Percentiles rank a stretch among this genome's conserved stretches.
Evolutionary conservation across 1,284 basidiomycete species (phyloP).

Genomic region (Volvariella volvacea): DNA sequence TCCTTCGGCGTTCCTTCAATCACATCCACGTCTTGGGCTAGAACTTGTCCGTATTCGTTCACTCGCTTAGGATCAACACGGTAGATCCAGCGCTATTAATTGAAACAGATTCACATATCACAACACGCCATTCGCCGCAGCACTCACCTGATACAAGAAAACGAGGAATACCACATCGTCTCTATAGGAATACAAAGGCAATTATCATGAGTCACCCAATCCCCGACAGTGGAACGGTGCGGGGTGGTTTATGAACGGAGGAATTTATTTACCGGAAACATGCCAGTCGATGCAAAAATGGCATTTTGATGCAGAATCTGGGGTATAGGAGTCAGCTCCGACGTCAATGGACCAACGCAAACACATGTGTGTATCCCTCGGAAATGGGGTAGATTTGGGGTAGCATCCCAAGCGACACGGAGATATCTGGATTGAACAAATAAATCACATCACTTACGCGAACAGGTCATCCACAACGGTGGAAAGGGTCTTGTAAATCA

Average conservation of each 20-base stretch:
- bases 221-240: background rate
- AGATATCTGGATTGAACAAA: no score
- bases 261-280: constrained; percentile 55
- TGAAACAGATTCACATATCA: constrained; percentile 11
- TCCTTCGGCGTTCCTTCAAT: constrained; percentile 22
- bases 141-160: constrained; percentile 75
- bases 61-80: constrained; percentile 88
- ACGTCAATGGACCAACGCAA: background rate
- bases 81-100: constrained; percentile 85
- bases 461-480: constrained; percentile 93
- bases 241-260: background rate
- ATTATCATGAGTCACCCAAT: constrained; percentile 14
- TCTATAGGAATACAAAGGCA: constrained; percentile 24
- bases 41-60: constrained; percentile 93
- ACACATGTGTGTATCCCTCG: background rate
- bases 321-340: constrained; percentile 7
- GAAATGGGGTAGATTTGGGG: constrained; percentile 2
- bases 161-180: constrained; percentile 89
- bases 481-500: constrained; percentile 90
- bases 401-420: no score
- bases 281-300: constrained; percentile 82
- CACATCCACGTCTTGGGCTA: constrained; percentile 43
- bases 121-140: constrained; percentile 9
- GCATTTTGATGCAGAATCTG: constrained; percentile 95
- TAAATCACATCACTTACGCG: constrained; percentile 41